phyloP scores from a whole-genome alignment of 2,329 filamentous ascomycete species.

The Paramyrothecium roridum region DNA sequence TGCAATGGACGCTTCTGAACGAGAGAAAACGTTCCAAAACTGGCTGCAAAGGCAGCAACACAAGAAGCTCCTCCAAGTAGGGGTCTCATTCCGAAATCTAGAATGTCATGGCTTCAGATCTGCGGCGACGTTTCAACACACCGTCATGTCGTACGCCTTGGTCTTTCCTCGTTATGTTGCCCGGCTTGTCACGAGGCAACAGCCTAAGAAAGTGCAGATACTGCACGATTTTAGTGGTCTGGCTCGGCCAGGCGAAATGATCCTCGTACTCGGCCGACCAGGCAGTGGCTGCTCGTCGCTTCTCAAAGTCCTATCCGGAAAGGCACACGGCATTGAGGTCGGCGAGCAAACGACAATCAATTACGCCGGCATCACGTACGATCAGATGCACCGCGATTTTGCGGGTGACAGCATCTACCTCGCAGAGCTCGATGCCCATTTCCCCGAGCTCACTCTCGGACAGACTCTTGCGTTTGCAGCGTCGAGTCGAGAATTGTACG shows the following conservation, averaged over 20 bases:
- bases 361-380: not conserved
- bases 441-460: conserved; percentile 76
- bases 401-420: conserved; percentile 75
- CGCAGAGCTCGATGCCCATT: conserved; percentile 76
- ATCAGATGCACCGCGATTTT: conserved; percentile 21
- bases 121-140: not conserved
- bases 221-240: not conserved
- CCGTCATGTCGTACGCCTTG: not conserved
- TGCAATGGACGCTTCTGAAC: not conserved
- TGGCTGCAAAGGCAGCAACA: not conserved
- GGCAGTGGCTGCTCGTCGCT: not conserved
- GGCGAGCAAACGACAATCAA: not conserved
- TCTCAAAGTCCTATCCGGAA: not conserved
- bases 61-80: not conserved
- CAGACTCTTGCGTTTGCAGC: conserved; percentile 74
- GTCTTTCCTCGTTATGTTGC: not conserved
- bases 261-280: not conserved
- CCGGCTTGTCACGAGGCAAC: not conserved
- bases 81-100: not conserved
- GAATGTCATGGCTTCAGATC: not conserved
- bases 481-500: conserved; percentile 69
- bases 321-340: not conserved
- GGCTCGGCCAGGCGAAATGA: not conserved
- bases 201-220: not conserved
- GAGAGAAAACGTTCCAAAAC: not conserved